Percentiles rank a stretch among this genome's conserved stretches.
These are phyloP conservation scores for Opeltia flavorubescens DNA, from an alignment of 495 filamentous ascomycete species.

Conservation along the genomic window DNA sequence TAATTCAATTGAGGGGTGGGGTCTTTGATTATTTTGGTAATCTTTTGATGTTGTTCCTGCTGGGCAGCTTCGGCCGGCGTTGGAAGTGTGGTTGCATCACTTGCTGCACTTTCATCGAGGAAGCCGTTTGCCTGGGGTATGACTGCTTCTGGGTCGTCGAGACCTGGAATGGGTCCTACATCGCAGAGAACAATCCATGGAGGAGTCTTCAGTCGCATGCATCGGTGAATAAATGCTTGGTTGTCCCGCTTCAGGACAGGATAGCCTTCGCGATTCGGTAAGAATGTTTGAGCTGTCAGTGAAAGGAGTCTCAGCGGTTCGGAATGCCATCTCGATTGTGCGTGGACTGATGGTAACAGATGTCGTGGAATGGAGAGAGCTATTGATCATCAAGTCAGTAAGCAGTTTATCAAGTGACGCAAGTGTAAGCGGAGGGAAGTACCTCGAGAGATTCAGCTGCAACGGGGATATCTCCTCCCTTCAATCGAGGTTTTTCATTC, in stretches of 20 bases:
- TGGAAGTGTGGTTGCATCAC: slow-evolving; percentile 47
- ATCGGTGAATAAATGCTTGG: slow-evolving; percentile 61
- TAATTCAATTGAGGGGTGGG: slow-evolving; percentile 62
- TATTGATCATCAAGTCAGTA: slow-evolving; percentile 17
- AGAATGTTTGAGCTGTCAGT: slow-evolving; percentile 51
- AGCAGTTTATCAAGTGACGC: background rate
- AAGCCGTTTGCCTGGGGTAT: slow-evolving; percentile 21
- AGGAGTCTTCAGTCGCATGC: slow-evolving; percentile 66
- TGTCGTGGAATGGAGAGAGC: slow-evolving; percentile 69
- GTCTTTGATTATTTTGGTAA: slow-evolving; percentile 28
- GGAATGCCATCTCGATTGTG: slow-evolving; percentile 86
- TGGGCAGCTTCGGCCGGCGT: slow-evolving; percentile 41
- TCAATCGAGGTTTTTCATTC: background rate
- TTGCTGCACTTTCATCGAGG: slow-evolving; percentile 22
- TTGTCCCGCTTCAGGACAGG: slow-evolving; percentile 72
- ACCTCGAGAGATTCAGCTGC: slow-evolving; percentile 19
- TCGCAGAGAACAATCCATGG: slow-evolving; percentile 76
- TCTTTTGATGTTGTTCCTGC: slow-evolving; percentile 25
- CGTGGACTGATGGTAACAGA: slow-evolving; percentile 50
- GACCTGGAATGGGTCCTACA: slow-evolving; percentile 51
- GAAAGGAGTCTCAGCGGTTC: slow-evolving; percentile 77
- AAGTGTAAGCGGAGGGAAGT: slow-evolving; percentile 13
- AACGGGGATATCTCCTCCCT: background rate
- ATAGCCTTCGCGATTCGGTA: slow-evolving; percentile 63
- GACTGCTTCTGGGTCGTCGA: slow-evolving; percentile 27